Base-by-base conservation (phyloP, 495 filamentous ascomycete species). In the Pseudevernia furfuracea region DNA sequence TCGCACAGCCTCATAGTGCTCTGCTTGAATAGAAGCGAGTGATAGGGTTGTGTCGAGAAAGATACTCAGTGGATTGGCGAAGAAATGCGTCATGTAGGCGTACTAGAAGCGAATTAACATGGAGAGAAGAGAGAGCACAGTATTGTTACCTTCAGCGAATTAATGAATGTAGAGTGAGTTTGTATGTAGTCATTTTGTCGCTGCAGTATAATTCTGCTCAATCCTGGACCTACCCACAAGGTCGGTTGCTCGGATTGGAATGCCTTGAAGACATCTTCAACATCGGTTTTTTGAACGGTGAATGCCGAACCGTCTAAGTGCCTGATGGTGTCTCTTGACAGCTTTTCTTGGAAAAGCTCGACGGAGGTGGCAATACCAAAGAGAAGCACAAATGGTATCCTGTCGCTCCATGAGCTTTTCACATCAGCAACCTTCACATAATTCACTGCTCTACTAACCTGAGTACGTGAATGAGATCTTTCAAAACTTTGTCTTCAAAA, bases 1-100 rank as follows among this genome's bases (percentile, higher is more conserved):
- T 66, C 92, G 82, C 34, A 92, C 76, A 25, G 89, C 88, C 70
- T 96, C 86, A 53, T 87, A 79, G 65, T 94, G 86, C 38, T 87
- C 80, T 11, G 74, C 68, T 58, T 84, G 76, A 28, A 49, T 41
- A 19, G 43, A 15, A 43, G 60, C 30, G 61, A 56, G 21, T 14
- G 41, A 14, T 30, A 85, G 58, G 1, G 81, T 64, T 3, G 79
- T 67, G 57, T 70, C 70, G 10, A 82, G 78, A 43, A 96, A 77
- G 23, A 91, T 75, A 52, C 89, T 88, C n/a, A 96, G 76, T 0
- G 90, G 84, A 72, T 97, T 96, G 48, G 89, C 89, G 71, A 93
- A 97, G 73, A 96, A 97, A 73, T 96, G 91, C 37, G 88, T 91
- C 93, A 98, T 97, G 68, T 94, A 93, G 19, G 87, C 84, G 75